Evolutionary conservation across 441 rosid species (phyloP), one percentile per base, ranked within the genome.

Genomic region (Manihot esculenta): DNA sequence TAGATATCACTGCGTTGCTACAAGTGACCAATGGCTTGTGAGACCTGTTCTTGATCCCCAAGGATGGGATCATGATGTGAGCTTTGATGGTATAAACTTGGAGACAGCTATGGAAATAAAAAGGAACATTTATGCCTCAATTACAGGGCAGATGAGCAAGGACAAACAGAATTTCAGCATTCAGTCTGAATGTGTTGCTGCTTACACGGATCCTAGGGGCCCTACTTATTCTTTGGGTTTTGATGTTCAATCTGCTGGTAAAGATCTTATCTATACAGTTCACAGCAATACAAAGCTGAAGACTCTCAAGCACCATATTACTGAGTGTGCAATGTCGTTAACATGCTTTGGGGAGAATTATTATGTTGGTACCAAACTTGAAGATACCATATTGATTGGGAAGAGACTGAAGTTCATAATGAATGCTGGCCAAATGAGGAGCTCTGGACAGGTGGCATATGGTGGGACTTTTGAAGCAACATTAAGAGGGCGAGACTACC

Each of bases 31-130:
- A 79, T 85, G 88, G 88, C 79, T 87, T 70, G 81, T 72, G 55
- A 87, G 96, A 81, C 98, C 98, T 55, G 97, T 95, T 77, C 88
- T 87, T 68, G 93, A 95, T 75, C 89, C 94, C 64, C 93, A 91
- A 54, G 98, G 99, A 21, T 92, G 98, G 99, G 99, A 95, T 85
- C 91, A 85, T 48, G 99, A 92, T 77, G 92, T 92, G 21, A 91
- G 99, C 24, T 95, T 90, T 67, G 98, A 95, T 71, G 98, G 97
- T 53, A 75, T 95, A 74, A 92, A 83, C 79, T 77, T 91, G 75
- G 97, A 95, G 81, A 81, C 93, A 53, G 85, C 88, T 74, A 59
- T 78, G 53, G 92, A 86, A 76, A 35, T 84, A 18, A 81, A 80
- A 66, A 81, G 45, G 75, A 82, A 89, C 70, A 67, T 85, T 14